Percentiles rank a stretch among this genome's conserved stretches.
These are phyloP conservation scores for Sporothrix variecibatus DNA, from an alignment of 2,329 filamentous ascomycete species.

Conservation along the genomic window DNA sequence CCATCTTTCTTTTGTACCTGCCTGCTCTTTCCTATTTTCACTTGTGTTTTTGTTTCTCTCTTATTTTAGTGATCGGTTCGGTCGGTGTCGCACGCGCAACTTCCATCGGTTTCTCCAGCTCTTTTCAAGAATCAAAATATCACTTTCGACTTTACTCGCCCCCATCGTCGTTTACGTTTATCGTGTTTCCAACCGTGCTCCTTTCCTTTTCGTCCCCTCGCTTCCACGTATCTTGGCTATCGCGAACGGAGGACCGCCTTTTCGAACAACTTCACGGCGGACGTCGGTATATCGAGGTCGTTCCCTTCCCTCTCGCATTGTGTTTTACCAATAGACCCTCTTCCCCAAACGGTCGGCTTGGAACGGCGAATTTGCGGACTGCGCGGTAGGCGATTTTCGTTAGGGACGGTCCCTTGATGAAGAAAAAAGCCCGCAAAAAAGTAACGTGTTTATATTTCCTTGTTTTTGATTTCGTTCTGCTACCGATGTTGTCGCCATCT, in stretches of 20 bases:
- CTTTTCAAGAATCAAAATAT: slow-evolving; percentile 1
- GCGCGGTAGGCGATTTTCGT: neutral
- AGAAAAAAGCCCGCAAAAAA: slow-evolving; percentile 14
- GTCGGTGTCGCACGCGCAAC: slow-evolving; percentile 23
- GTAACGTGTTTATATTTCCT: slow-evolving; percentile 20
- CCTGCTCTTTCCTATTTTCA: slow-evolving; percentile 7
- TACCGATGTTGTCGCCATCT: neutral
- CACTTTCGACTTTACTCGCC: neutral
- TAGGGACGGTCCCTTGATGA: neutral
- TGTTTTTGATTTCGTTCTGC: neutral
- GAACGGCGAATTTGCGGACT: slow-evolving; percentile 13
- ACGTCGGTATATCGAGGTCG: neutral
- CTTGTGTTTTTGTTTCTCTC: slow-evolving; percentile 12
- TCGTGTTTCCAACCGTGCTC: slow-evolving; percentile 7
- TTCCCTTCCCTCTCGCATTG: neutral
- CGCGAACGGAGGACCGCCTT: neutral
- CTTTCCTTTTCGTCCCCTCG: neutral
- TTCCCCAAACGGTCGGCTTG: neutral
- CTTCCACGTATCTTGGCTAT: neutral
- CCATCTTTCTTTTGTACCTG: slow-evolving; percentile 9
- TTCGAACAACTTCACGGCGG: neutral
- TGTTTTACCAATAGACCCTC: neutral
- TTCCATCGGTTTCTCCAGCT: slow-evolving; percentile 8
- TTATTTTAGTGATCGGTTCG: slow-evolving; percentile 31
- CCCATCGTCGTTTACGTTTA: neutral